Evolutionary conservation across 495 filamentous ascomycete species (phyloP), one percentile per base, ranked within the genome.

Genomic region (Massariosphaeria phaeospora): DNA sequence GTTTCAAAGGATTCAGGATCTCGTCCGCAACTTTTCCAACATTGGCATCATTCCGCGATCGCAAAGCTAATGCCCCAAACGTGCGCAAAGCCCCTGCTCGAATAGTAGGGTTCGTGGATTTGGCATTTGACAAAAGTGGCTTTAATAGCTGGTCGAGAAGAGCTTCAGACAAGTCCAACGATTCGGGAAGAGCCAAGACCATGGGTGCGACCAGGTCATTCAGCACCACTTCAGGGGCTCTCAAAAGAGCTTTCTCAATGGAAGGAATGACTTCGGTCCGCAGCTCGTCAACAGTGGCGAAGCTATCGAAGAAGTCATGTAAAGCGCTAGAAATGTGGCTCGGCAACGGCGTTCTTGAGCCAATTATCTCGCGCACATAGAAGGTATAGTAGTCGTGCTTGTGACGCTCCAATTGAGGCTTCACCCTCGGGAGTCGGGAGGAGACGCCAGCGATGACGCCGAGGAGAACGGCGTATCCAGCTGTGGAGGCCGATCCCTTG

Each of bases 201-300:
- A 96, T 71, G 2, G 82, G 77, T 12, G 82, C 75, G 30, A 96
- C 72, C 29, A 97, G 70, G 52, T 86, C 84, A 55, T 82, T 80
- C 23, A 96, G 73, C 11, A 95, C 83, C 29, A 97, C 84, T 66
- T 98, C 93, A 0, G 93, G 93, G 15, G 93, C 83, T 68, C 93
- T 79, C 34, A 98, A 69, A 33, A 98, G 79, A 1, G 85, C 84
- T 68, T 94, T 94, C 60, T 98, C 93, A 4, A 97, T 72, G 0
- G 88, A 74, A 38, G 93, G 89, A 21, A 89, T 73, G 29, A 96
- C 55, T 33, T 93, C 85, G 48, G 80, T 82, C 41, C 77, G 73
- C 9, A 98, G 66, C 50, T 96, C 89, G 34, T 87, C 85, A 8
- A 79, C 66, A 1, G 80, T 82, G n/a, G 87, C 73, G 59, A 93